A percentile compares a stretch with the other conserved stretches of the same genome.
These are phyloP conservation scores for Gossypium gossypioides DNA, from an alignment of 441 rosid species.

Conservation along the genomic window DNA sequence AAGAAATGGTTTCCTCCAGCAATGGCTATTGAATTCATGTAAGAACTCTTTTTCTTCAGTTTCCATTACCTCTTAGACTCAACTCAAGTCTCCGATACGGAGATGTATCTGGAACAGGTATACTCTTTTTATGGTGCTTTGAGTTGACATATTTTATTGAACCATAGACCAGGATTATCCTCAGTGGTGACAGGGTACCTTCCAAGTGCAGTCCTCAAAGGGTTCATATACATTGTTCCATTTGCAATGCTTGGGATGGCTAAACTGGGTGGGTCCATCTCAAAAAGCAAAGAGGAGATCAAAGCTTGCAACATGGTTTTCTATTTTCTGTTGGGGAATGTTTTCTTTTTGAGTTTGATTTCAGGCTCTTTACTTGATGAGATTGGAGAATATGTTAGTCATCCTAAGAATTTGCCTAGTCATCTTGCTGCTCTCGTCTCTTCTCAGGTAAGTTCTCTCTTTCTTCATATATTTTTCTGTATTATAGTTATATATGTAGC, in stretches of 20 bases:
- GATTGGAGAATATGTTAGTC: slow-evolving; percentile 63
- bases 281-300: slow-evolving; percentile 74
- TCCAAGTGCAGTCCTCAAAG: slow-evolving; percentile 81
- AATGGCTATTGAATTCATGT: slow-evolving; percentile 73
- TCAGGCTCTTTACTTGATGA: slow-evolving; percentile 85
- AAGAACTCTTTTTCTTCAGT: slow-evolving; percentile 19
- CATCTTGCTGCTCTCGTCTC: slow-evolving; percentile 83
- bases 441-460: slow-evolving; percentile 47
- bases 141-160: slow-evolving; percentile 15
- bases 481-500: not conserved
- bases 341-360: slow-evolving; percentile 72
- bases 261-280: slow-evolving; percentile 54
- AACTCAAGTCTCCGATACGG: too few relatives aligned
- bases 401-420: slow-evolving; percentile 64
- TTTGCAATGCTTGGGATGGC: slow-evolving; percentile 71
- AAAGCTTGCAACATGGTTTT: slow-evolving; percentile 91
- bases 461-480: not conserved
- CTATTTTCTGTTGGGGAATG: slow-evolving; percentile 84
- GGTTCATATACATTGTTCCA: slow-evolving; percentile 64
- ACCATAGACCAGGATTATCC: slow-evolving; percentile 73
- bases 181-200: slow-evolving; percentile 81
- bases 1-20: slow-evolving; percentile 87
- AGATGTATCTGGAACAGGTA: not conserved
- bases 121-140: not conserved
- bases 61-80: not conserved